Conservation (phyloP, 2,329 filamentous ascomycete species). For the Microsporum ferrugineum region DNA sequence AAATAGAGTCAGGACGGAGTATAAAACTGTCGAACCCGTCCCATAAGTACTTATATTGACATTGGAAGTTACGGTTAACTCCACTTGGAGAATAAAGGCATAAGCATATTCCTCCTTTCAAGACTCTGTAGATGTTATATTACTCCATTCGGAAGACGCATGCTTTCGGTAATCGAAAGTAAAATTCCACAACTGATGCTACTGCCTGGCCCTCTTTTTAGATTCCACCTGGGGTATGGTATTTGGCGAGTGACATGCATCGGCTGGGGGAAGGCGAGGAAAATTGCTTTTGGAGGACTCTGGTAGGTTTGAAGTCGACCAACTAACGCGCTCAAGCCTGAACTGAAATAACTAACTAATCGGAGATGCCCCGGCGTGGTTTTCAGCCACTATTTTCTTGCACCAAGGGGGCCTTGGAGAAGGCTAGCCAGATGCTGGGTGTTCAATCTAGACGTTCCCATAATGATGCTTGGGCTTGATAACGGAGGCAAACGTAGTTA, state of each 20-base stretch:
- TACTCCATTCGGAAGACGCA: not conserved
- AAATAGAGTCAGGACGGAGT: no score
- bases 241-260: not conserved
- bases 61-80: no score
- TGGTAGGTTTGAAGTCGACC: not conserved
- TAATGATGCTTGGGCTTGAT: no score
- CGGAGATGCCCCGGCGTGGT: not conserved
- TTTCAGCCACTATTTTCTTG: not conserved
- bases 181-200: not conserved
- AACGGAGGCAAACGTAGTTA: no score
- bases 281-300: not conserved
- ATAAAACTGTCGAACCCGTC: no score
- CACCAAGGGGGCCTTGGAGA: no score
- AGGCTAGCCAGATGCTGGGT: no score
- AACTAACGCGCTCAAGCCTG: not conserved
- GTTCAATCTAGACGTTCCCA: no score
- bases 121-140: not conserved
- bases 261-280: not conserved
- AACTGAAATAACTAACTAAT: not conserved
- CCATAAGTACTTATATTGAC: no score
- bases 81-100: no score
- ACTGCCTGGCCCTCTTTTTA: not conserved
- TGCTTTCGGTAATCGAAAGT: not conserved
- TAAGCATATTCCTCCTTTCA: no score
- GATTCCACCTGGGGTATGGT: not conserved